Evolutionary conservation across 225 moss, liverwort and hornwort genomes (phyloP), one percentile per base, ranked within the genome.

Genomic region (Thuidium tamariscinum): DNA sequence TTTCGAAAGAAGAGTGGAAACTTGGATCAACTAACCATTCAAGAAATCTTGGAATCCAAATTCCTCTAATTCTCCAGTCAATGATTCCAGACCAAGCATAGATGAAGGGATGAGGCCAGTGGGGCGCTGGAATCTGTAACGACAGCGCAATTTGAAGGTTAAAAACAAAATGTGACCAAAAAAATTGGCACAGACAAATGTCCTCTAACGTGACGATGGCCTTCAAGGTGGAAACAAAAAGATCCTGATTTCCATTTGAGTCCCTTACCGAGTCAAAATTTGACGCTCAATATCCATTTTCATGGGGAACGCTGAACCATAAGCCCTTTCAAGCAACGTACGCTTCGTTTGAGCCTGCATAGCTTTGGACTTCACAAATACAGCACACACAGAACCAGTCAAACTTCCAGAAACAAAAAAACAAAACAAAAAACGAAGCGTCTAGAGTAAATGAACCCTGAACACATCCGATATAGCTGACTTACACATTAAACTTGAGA

Each of bases 41-140:
- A 99, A 92, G 54, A 94, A 99, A 82, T 99, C 97, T 68, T 95
- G 95, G 63, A 99, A 91, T 4, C 98, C 98, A 57, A 99, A 94
- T 70, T 95, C 96, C 84, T 99, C 98, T 55, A 99, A 91, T 63
- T 94, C 91, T 83, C 98, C 96, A 27, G 96, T 99, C 93, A 97
- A 87, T 70, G 98, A 96, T 83, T 99, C 97, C 17, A 99, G 93
- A 59, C 97, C 97, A 90, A 99, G 98, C 97, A 81, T 97, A 60
- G 97, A 96, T 57, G 98, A 99, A 80, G 96, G 96, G 52, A 99
- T 77, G 78, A 96, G 92, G 81, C 98, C 97, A 81, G 94, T 92
- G 71, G 98, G 98, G 32, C 98, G 96, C 92, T 97, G 98, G 87
- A 95, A 94, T 86, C 98, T 98, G 95, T 59, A 66, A 74, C 64